Conservation (phyloP, 2,329 filamentous ascomycete genomes). For the Pyrenochaeta sp. region DNA sequence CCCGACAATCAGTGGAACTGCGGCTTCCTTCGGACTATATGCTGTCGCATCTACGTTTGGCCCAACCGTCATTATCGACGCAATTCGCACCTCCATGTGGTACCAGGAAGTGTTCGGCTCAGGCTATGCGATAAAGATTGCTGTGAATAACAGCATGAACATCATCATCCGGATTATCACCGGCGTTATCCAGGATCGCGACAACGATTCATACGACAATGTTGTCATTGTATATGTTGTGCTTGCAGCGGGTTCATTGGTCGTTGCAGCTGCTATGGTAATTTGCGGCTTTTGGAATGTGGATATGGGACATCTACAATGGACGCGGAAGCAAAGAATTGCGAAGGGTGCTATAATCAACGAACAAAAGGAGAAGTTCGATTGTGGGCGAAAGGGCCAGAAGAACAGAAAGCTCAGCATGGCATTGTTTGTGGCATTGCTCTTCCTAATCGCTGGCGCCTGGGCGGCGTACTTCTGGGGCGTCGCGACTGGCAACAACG, state of each 20-base stretch:
- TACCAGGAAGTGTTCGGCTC: conserved; percentile 68
- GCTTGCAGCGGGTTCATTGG: conserved; percentile 60
- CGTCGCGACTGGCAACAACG: conserved; percentile 60
- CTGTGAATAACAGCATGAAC: conserved; percentile 70
- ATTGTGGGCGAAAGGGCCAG: conserved; percentile 37
- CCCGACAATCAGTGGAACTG: conserved; percentile 60
- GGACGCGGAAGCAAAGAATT: conserved; percentile 64
- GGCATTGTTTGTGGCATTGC: conserved; percentile 54
- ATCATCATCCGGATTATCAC: conserved; percentile 67
- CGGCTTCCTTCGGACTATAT: conserved; percentile 67
- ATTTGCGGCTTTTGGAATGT: conserved; percentile 50
- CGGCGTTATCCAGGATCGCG: conserved; percentile 66
- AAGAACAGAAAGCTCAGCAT: conserved; percentile 53
- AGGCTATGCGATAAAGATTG: conserved; percentile 68
- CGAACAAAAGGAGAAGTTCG: conserved; percentile 53
- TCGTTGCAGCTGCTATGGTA: conserved; percentile 56
- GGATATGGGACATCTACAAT: conserved; percentile 63
- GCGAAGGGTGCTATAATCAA: conserved; percentile 56
- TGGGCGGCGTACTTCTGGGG: conserved; percentile 70
- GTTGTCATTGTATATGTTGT: conserved; percentile 66
- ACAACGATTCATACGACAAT: conserved; percentile 64
- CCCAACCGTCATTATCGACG: conserved; percentile 67
- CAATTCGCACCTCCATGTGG: conserved; percentile 68
- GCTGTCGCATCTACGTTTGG: conserved; percentile 65
- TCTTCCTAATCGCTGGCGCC: conserved; percentile 60